Evolutionary conservation across 2,329 filamentous ascomycete species (phyloP).

Genomic region (Akanthomyces uredinophilus): DNA sequence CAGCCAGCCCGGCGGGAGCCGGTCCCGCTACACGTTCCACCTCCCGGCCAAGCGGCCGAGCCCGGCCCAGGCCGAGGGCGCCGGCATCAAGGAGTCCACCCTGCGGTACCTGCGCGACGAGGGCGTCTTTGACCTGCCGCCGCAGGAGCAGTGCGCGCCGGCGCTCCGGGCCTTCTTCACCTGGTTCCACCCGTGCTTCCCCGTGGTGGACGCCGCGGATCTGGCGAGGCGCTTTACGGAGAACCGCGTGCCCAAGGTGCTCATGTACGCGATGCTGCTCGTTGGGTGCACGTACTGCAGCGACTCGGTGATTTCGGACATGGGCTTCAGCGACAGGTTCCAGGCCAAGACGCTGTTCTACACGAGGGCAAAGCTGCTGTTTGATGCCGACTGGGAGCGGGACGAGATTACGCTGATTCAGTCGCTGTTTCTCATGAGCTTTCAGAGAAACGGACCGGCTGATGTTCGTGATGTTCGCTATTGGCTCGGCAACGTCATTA

Average conservation of each 20-base stretch:
- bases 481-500: slow-evolving; percentile 47
- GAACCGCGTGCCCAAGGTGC: slow-evolving; percentile 41
- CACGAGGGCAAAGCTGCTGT: slow-evolving; percentile 44
- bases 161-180: slow-evolving; percentile 48
- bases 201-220: slow-evolving; percentile 44
- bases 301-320: slow-evolving; percentile 36
- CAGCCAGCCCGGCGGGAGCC: slow-evolving; percentile 17
- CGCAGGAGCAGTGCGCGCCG: slow-evolving; percentile 34
- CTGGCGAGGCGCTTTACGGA: slow-evolving; percentile 35
- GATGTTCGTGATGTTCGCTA: slow-evolving; percentile 45
- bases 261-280: slow-evolving; percentile 50
- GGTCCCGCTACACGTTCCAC: slow-evolving; percentile 26
- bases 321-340: slow-evolving; percentile 44
- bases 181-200: slow-evolving; percentile 54
- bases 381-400: slow-evolving; percentile 48
- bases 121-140: slow-evolving; percentile 40
- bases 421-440: slow-evolving; percentile 49
- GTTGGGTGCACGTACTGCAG: slow-evolving; percentile 50
- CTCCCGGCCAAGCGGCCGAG: slow-evolving; percentile 25
- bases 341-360: slow-evolving; percentile 47
- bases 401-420: slow-evolving; percentile 46
- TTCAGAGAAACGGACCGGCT: slow-evolving; percentile 46
- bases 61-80: slow-evolving; percentile 18
- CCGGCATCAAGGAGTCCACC: slow-evolving; percentile 41
- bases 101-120: slow-evolving; percentile 45